Evolutionary conservation across 805 yeast genomes (phyloP), one percentile per base, ranked within the genome.

Genomic region (Hanseniaspora occidentalis): DNA sequence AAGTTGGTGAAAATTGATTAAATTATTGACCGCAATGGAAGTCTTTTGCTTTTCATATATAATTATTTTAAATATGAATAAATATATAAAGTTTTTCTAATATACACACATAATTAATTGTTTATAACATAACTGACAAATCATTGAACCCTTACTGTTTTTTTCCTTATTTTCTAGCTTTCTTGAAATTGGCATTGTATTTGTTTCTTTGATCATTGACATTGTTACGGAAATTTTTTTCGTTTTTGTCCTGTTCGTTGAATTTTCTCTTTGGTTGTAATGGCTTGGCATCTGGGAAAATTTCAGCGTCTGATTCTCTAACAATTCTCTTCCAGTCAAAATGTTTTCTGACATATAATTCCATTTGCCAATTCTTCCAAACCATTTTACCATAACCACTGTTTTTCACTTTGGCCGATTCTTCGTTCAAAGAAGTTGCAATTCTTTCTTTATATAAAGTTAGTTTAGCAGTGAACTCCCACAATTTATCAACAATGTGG

Each of bases 351-450:
- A 65, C 55, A 52, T 76, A 89, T 50, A 78, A 61, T 56, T 92
- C 97, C 79, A 89, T 71, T 23, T 72, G 64, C 96, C 96, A 92
- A 58, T 89, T 89, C 57, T 80, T 84, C 97, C 96, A 92, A 1
- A 92, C 97, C 50, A 77, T 70, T 54, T 79, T 75, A 26, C 98
- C 98, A 53, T 89, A 92, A 10, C 67, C 72, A 54, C 95, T 83
- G 45, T 79, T 84, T 63, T 92, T 86, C 35, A 92, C 81, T 45
- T 70, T 67, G 29, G 74, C 79, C 31, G 78, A 71, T 34, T 77
- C 71, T 14, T 65, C 69, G 21, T 65, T 52, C 44, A 89, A 62
- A 44, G 77, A 79, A 19, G 70, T 69, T 0, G 94, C 96, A 45
- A 89, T 71, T 49, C 89, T 71, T 55, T 89, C 97, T 50, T 94